These are phyloP conservation scores for Sphagnum magellanicum DNA, from an alignment of 228 moss, liverwort and hornwort species.

Conservation along the genomic window DNA sequence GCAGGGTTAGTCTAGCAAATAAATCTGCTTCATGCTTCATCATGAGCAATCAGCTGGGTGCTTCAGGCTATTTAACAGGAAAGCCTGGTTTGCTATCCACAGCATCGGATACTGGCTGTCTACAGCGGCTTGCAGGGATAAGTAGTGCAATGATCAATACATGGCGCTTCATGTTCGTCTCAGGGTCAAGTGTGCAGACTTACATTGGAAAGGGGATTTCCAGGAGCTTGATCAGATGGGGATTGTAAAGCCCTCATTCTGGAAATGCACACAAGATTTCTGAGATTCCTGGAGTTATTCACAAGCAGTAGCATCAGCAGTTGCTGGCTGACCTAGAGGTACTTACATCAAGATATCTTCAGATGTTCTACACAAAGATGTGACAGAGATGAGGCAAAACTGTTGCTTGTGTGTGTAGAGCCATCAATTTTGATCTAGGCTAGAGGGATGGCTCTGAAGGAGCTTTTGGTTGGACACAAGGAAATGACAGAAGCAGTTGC, in stretches of 20 bases:
- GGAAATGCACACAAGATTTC: constrained; percentile 69
- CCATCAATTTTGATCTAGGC: constrained; percentile 54
- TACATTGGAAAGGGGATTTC: constrained; percentile 90
- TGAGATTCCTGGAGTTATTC: constrained; percentile 77
- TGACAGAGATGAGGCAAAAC: constrained; percentile 52
- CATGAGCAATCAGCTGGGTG: constrained; percentile 98
- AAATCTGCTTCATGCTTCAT: constrained; percentile 93
- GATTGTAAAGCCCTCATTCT: constrained; percentile 83
- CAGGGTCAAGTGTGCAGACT: constrained; percentile 91
- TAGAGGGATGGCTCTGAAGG: constrained; percentile 16
- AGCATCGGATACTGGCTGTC: constrained; percentile 91
- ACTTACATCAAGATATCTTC: constrained; percentile 84
- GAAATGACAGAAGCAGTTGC: constrained; percentile 54
- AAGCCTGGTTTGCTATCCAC: constrained; percentile 90
- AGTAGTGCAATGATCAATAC: constrained; percentile 95
- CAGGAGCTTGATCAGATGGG: constrained; percentile 90
- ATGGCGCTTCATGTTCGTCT: constrained; percentile 85
- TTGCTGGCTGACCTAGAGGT: constrained; percentile 74
- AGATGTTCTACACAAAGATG: constrained; percentile 83
- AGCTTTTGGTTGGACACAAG: constrained; percentile 26
- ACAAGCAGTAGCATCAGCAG: constrained; percentile 52
- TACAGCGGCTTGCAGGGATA: constrained; percentile 87
- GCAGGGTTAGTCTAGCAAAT: constrained; percentile 28
- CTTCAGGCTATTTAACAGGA: constrained; percentile 86
- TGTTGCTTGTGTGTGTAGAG: constrained; percentile 36